Conservation (phyloP, 768 basidiomycete genomes). For the Pisolithus microcarpus region DNA sequence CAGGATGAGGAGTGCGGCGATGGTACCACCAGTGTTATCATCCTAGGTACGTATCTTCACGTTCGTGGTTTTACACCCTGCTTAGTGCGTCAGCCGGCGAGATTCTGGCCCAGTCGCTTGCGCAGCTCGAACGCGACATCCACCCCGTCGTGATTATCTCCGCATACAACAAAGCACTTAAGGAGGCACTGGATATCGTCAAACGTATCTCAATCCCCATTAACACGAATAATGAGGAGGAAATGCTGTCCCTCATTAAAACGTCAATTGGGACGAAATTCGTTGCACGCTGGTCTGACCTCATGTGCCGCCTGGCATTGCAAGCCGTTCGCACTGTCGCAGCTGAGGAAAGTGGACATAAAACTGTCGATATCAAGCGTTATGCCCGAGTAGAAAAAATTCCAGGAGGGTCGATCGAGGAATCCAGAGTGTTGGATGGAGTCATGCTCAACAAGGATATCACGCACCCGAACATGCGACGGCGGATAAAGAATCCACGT, state of each 20-base stretch:
- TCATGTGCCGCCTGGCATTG: conserved; percentile 94
- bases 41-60: conserved; percentile 59
- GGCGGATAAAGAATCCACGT: conserved; percentile 83
- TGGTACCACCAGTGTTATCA: conserved; percentile 97
- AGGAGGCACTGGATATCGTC: conserved; percentile 85
- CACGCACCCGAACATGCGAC: conserved; percentile 93
- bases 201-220: conserved; percentile 85
- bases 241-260: conserved; percentile 97
- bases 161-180: conserved; percentile 94
- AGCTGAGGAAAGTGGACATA: conserved; percentile 63
- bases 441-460: conserved; percentile 99
- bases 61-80: not conserved
- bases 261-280: conserved; percentile 99
- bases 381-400: conserved; percentile 97
- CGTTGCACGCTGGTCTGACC: conserved; percentile 90
- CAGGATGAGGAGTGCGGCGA: conserved; percentile 99
- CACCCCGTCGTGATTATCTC: conserved; percentile 99
- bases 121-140: conserved; percentile 92
- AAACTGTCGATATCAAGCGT: conserved; percentile 95
- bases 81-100: conserved; percentile 63
- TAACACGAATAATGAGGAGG: conserved; percentile 72
- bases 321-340: conserved; percentile 89
- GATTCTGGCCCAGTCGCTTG: conserved; percentile 90
- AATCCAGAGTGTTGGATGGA: conserved; percentile 77
- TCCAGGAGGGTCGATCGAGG: conserved; percentile 95